phyloP scores from a whole-genome alignment of 2,329 filamentous ascomycete genomes.

The Colletotrichum limetticola region DNA sequence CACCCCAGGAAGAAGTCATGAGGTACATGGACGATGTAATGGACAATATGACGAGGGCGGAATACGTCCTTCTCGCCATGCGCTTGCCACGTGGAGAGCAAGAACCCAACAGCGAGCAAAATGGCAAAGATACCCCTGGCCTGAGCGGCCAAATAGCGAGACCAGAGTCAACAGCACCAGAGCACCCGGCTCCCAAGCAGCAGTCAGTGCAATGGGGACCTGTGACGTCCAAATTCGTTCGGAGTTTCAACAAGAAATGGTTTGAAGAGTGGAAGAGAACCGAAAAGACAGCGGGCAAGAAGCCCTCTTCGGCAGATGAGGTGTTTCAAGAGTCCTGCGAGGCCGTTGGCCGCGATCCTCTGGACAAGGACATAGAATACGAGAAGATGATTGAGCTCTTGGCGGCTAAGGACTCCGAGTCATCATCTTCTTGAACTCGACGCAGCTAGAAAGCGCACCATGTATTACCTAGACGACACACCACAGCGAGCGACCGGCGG shows the following conservation, averaged over 20 bases:
- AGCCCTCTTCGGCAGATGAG: slow-evolving; percentile 3
- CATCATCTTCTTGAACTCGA: not conserved
- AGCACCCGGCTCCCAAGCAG: slow-evolving; percentile 20
- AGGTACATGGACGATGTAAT: slow-evolving; percentile 78
- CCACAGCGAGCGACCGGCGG: not conserved
- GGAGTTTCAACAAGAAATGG: slow-evolving; percentile 32
- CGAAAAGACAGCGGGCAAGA: slow-evolving; percentile 21
- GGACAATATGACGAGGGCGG: slow-evolving; percentile 74
- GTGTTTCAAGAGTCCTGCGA: slow-evolving; percentile 23
- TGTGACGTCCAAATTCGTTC: slow-evolving; percentile 25
- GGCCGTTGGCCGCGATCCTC: slow-evolving; percentile 25
- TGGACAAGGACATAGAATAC: slow-evolving; percentile 35
- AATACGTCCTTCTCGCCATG: slow-evolving; percentile 76
- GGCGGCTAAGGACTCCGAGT: slow-evolving; percentile 30
- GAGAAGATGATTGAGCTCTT: slow-evolving; percentile 35
- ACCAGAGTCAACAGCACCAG: slow-evolving; percentile 9
- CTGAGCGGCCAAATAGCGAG: not conserved
- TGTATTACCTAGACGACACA: slow-evolving; percentile 18
- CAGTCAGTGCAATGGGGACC: slow-evolving; percentile 34
- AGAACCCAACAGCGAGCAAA: slow-evolving; percentile 44
- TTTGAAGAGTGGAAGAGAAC: slow-evolving; percentile 33
- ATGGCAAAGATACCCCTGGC: slow-evolving; percentile 17
- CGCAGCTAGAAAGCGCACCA: slow-evolving; percentile 1
- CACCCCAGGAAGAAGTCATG: slow-evolving; percentile 70
- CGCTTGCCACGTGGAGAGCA: slow-evolving; percentile 63